Conservation (phyloP, 2,329 filamentous ascomycete species). For the Epichloe sylvatica region DNA sequence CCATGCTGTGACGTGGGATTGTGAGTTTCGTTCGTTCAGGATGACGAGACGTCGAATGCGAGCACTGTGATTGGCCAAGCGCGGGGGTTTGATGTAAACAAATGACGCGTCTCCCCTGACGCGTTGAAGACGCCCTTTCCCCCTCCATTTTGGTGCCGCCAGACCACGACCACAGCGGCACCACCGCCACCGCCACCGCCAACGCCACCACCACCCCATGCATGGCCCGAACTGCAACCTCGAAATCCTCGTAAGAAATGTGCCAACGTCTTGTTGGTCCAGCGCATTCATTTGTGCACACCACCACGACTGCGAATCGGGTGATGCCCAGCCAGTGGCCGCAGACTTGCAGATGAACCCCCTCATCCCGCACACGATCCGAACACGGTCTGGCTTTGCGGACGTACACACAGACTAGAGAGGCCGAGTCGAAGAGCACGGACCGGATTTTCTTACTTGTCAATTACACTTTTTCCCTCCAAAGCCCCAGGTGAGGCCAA, state of each 20-base stretch:
- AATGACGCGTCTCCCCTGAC: conserved; percentile 4
- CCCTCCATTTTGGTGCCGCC: background rate
- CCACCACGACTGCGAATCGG: background rate
- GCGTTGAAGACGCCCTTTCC: background rate
- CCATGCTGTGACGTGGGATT: background rate
- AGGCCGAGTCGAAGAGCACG: too few species aligned
- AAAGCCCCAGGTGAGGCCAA: too few species aligned
- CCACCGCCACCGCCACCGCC: background rate
- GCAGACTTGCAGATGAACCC: background rate
- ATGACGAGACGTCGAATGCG: background rate
- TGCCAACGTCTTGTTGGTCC: conserved; percentile 1
- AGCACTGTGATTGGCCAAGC: conserved; percentile 1
- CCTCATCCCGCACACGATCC: background rate
- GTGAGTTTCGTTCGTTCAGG: too few species aligned
- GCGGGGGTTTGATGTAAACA: conserved; percentile 5
- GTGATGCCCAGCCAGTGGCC: background rate
- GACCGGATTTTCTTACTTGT: too few species aligned
- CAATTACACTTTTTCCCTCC: too few species aligned
- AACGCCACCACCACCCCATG: background rate
- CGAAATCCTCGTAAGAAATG: background rate
- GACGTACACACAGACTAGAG: too few species aligned
- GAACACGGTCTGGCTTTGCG: too few species aligned
- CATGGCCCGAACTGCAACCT: background rate
- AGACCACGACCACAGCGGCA: background rate
- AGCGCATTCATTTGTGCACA: background rate